These are phyloP conservation scores for Hydnum rufescens DNA, from an alignment of 768 basidiomycete species.

Conservation along the genomic window DNA sequence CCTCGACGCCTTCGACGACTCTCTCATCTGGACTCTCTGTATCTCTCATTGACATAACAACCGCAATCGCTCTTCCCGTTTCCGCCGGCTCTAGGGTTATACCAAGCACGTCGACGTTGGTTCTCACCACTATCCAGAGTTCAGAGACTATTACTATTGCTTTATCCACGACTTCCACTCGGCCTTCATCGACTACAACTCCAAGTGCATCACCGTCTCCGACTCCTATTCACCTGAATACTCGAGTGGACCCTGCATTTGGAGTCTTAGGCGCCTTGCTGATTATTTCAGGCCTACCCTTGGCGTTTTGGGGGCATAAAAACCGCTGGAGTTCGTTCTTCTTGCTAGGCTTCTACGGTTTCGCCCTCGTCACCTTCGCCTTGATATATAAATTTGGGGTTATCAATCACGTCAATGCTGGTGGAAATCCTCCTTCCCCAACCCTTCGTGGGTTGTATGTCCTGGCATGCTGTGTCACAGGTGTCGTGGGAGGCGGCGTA, in stretches of 20 bases:
- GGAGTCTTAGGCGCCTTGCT: slow-evolving; percentile 75
- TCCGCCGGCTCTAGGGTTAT: no score
- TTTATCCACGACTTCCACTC: slow-evolving; percentile 21
- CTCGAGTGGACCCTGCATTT: slow-evolving; percentile 70
- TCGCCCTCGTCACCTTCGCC: slow-evolving; percentile 68
- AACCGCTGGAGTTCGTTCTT: slow-evolving; percentile 94
- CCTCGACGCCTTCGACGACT: no score
- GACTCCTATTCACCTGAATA: slow-evolving; percentile 27
- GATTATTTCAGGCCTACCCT: slow-evolving; percentile 75
- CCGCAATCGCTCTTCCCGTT: no score
- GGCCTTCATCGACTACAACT: slow-evolving; percentile 27
- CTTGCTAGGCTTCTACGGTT: slow-evolving; percentile 76
- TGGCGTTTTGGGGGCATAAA: slow-evolving; percentile 85
- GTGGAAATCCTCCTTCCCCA: slow-evolving; percentile 57
- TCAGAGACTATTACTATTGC: slow-evolving; percentile 20
- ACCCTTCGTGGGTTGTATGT: slow-evolving; percentile 82
- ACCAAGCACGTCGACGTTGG: neutral
- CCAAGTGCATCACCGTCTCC: slow-evolving; percentile 17
- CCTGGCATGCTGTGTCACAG: slow-evolving; percentile 58
- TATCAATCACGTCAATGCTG: slow-evolving; percentile 25
- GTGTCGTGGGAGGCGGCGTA: slow-evolving; percentile 63
- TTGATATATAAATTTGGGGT: slow-evolving; percentile 82
- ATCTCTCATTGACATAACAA: no score
- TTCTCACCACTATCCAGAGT: slow-evolving; percentile 14
- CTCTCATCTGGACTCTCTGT: no score